Base-by-base conservation (phyloP, 202 grass and related monocot species). In the Schoenoplectus tabernaemontani region DNA sequence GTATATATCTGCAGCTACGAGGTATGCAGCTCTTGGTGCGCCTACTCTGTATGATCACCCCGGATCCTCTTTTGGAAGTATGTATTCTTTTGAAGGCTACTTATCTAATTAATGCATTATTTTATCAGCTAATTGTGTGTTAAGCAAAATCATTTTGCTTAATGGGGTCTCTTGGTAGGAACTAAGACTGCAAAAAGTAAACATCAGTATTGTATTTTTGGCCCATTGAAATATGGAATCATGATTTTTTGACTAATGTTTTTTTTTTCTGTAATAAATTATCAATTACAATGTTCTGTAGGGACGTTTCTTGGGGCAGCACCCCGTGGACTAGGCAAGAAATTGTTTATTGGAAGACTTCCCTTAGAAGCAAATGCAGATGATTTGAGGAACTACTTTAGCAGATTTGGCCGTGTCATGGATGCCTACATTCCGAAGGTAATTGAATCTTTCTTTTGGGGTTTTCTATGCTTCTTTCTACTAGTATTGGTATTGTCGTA, bases 341-440 rank as follows among this genome's bases (percentile, higher is more conserved):
- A 97, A 82, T 91, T 97, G 81, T 97, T 97, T 91, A 86, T 97
- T 67, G 93, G 90, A 15, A 89, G 88, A 82, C 90, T 97, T 88
- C 88, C 93, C 43, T 88, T 91, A 79, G 93, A 93, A 81, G 93
- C 93, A 80, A 97, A 77, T 76, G 87, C 83, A 13, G 90, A 97
- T 78, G 93, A 97, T 80, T 76, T 97, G 82, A 76, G 93, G 61
- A 84, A 93, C 9, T 97, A 97, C 81, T 97, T 97, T 5, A 82
- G 90, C 43, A 83, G 81, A 87, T 97, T 97, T 86, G 93, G 93
- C 51, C 87, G 81, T 70, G 90, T 97, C 12, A 74, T 88, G 53
- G 87, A 97, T 91, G 93, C 83, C 15, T 93, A 91, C 84, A 91
- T 97, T 76, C 93, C 93, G 57, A 97, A 89, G 87, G 93, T 97